Percentiles rank a stretch among this genome's conserved stretches.
phyloP scores from a whole-genome alignment of 2,329 filamentous ascomycete species.

The Didymella sp. region DNA sequence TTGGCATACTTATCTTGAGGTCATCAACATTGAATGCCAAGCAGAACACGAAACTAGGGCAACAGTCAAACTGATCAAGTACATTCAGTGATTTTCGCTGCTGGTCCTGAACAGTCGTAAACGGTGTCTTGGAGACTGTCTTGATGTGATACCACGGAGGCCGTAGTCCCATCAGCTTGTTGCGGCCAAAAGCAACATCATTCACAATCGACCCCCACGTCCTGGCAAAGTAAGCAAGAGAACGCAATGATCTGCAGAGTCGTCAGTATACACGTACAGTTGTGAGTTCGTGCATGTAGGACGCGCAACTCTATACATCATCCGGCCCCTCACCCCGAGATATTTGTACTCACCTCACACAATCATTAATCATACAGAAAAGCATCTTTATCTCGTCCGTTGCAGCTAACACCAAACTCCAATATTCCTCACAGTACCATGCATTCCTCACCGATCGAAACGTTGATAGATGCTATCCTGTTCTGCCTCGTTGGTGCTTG shows the following conservation, averaged over 20 bases:
- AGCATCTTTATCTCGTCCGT: not conserved
- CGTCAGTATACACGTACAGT: conserved; percentile 8
- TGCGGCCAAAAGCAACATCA: not conserved
- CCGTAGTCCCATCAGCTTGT: not conserved
- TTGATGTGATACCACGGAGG: not conserved
- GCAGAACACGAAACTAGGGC: not conserved
- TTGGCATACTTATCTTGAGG: conserved; percentile 5
- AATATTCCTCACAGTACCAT: not conserved
- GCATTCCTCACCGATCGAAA: not conserved
- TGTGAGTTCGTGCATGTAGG: conserved; percentile 4
- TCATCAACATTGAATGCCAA: conserved; percentile 1
- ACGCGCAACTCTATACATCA: conserved; percentile 15
- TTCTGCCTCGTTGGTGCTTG: conserved; percentile 9
- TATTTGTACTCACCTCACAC: conserved; percentile 2
- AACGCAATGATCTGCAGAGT: conserved; percentile 3
- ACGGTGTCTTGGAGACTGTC: not conserved
- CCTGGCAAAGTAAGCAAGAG: not conserved
- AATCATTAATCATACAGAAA: conserved; percentile 3
- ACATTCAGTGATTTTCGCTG: not conserved
- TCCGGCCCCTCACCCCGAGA: conserved; percentile 17
- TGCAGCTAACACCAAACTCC: not conserved
- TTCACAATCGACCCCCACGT: not conserved
- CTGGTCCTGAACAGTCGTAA: not conserved
- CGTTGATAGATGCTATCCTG: not conserved
- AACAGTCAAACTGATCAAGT: not conserved